A percentile compares a stretch with the other conserved stretches of the same genome.
phyloP scores from a whole-genome alignment of 805 yeast species.

The Yamadazyma akitaensis region DNA sequence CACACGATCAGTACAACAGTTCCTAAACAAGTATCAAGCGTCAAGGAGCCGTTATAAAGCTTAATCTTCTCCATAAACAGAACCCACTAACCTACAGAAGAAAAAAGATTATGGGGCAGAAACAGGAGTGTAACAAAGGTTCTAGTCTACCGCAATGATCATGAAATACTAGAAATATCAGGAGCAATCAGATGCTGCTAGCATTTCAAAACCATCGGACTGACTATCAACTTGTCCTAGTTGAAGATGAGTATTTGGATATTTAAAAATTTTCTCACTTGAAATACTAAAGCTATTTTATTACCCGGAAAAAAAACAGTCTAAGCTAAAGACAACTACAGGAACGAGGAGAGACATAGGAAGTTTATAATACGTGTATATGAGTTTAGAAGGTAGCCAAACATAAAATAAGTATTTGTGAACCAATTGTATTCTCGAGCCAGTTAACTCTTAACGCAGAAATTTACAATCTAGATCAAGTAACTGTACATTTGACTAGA shows the following conservation, averaged over 20 bases:
- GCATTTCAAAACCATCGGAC: not conserved
- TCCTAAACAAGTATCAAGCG: slow-evolving; percentile 48
- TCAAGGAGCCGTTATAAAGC: slow-evolving; percentile 37
- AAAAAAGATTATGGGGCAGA: slow-evolving; percentile 56
- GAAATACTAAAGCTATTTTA: not conserved
- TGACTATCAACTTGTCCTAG: not conserved
- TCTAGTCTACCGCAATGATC: not conserved
- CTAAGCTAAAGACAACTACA: too few relatives aligned
- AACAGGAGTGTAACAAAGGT: slow-evolving; percentile 45
- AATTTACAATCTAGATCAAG: too few relatives aligned
- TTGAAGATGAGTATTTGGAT: too few relatives aligned
- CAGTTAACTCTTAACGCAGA: too few relatives aligned
- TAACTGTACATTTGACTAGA: too few relatives aligned
- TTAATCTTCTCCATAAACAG: slow-evolving; percentile 60
- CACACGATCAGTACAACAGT: slow-evolving; percentile 49
- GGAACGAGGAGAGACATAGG: too few relatives aligned
- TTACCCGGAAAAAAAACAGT: not conserved
- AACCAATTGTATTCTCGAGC: too few relatives aligned
- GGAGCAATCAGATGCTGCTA: not conserved
- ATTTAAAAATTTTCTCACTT: not conserved
- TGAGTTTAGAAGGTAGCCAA: too few relatives aligned
- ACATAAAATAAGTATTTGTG: too few relatives aligned
- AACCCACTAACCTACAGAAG: slow-evolving; percentile 54
- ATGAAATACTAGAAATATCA: not conserved
- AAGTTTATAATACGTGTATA: too few relatives aligned